Conservation (phyloP, 176 grass and related monocot genomes). For the Puccinellia tenuiflora region DNA sequence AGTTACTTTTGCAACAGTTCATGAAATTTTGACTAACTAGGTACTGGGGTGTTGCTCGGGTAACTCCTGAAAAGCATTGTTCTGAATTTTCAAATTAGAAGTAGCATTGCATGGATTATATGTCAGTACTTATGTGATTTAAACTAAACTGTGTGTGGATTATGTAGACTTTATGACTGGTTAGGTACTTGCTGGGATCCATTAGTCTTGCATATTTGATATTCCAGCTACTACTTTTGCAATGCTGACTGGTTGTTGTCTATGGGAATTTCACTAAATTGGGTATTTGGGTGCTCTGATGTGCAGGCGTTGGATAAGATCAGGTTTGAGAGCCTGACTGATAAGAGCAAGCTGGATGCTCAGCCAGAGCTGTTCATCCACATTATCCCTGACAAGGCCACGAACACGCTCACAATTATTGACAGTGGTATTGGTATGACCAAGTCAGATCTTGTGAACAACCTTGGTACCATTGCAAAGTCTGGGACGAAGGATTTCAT, state of each 20-base stretch:
- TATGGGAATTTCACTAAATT: neutral
- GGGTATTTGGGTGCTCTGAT: neutral
- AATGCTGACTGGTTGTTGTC: neutral
- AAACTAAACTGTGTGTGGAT: neutral
- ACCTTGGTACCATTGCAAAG: constrained; percentile 94
- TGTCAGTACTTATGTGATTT: no score
- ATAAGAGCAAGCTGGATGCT: constrained; percentile 96
- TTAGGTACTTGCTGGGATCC: neutral
- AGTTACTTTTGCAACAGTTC: no score
- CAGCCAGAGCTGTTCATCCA: constrained; percentile 97
- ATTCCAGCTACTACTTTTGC: neutral
- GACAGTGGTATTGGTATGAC: constrained; percentile 97
- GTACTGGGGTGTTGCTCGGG: no score
- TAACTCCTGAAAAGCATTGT: neutral
- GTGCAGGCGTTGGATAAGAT: constrained; percentile 93
- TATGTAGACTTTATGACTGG: neutral
- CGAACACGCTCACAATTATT: constrained; percentile 60
- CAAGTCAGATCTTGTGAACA: constrained; percentile 95
- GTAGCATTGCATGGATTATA: neutral
- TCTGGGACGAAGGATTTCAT: constrained; percentile 97
- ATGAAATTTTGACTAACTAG: no score
- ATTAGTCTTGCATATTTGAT: neutral
- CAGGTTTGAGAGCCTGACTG: constrained; percentile 89
- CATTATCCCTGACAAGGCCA: constrained; percentile 85
- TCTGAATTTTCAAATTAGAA: neutral